phyloP scores from a whole-genome alignment of 345 rosid genomes.

The Diplotaxis tenuifolia region DNA sequence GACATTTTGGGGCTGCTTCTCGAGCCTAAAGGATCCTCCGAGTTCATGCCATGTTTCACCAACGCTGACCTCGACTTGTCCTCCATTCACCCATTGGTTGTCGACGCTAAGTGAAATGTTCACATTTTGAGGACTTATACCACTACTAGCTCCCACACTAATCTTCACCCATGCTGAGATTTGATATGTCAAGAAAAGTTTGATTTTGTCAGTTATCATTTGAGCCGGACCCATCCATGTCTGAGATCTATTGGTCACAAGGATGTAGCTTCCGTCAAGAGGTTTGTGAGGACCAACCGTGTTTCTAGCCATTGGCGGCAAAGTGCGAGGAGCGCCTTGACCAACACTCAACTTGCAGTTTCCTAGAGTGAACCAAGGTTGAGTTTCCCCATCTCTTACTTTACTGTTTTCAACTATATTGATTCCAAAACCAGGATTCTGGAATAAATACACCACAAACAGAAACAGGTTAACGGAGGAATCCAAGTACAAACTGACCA shows the following conservation, averaged over 20 bases:
- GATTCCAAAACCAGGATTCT: slow-evolving; percentile 68
- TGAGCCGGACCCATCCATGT: slow-evolving; percentile 99
- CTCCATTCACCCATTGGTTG: slow-evolving; percentile 88
- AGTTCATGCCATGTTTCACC: slow-evolving; percentile 74
- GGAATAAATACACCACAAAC: background rate
- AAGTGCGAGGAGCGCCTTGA: slow-evolving; percentile 62
- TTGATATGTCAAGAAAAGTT: slow-evolving; percentile 78
- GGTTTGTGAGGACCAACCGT: slow-evolving; percentile 68
- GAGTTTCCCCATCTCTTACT: slow-evolving; percentile 44
- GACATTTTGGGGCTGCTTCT: slow-evolving; percentile 73
- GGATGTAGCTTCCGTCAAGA: slow-evolving; percentile 63
- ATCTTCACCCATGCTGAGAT: slow-evolving; percentile 87
- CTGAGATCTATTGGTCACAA: slow-evolving; percentile 70
- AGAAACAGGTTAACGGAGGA: slow-evolving; percentile 9
- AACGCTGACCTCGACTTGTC: slow-evolving; percentile 64
- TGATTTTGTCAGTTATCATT: slow-evolving; percentile 65
- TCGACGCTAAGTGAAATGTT: slow-evolving; percentile 77
- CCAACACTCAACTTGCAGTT: slow-evolving; percentile 57
- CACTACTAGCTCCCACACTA: slow-evolving; percentile 47
- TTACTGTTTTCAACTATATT: slow-evolving; percentile 68
- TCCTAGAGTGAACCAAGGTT: slow-evolving; percentile 85
- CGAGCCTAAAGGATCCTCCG: slow-evolving; percentile 78
- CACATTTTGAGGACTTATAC: slow-evolving; percentile 55
- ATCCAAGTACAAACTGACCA: background rate
- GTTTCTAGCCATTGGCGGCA: slow-evolving; percentile 79